Conservation (phyloP, 116 monocot species). For the Papilionanthe hybrid region DNA sequence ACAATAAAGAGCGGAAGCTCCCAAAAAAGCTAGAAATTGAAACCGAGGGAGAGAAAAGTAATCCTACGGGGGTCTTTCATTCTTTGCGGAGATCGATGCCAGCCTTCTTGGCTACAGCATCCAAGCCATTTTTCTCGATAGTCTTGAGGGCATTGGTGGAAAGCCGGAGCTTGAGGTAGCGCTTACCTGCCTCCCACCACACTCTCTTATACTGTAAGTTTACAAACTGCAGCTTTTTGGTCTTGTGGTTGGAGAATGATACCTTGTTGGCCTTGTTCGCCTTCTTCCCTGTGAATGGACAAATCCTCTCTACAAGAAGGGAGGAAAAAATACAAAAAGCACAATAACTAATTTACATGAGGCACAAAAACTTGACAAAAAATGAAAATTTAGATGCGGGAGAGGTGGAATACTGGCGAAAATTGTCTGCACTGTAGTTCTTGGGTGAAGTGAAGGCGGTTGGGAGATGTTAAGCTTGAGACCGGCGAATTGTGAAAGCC, state of each 20-base stretch:
- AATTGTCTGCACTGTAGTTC: slow-evolving; percentile 9
- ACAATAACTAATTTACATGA: no score
- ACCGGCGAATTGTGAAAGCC: slow-evolving; percentile 19
- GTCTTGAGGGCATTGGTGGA: slow-evolving; percentile 91
- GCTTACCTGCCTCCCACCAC: slow-evolving; percentile 98
- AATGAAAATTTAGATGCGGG: neutral
- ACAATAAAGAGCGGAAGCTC: neutral
- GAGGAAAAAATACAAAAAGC: neutral
- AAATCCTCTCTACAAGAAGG: slow-evolving; percentile 51
- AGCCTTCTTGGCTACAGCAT: slow-evolving; percentile 90
- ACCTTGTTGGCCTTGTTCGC: slow-evolving; percentile 89
- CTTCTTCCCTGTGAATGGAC: slow-evolving; percentile 94
- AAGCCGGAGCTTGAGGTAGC: slow-evolving; percentile 78
- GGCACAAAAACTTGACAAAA: neutral
- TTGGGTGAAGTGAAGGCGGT: slow-evolving; percentile 2
- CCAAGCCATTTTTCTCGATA: slow-evolving; percentile 95
- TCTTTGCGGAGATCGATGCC: slow-evolving; percentile 82
- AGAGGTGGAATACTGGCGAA: slow-evolving; percentile 24
- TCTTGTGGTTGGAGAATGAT: slow-evolving; percentile 93
- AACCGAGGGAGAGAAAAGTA: neutral
- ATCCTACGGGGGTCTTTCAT: slow-evolving; percentile 18
- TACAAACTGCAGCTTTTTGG: slow-evolving; percentile 82
- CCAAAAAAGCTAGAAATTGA: neutral
- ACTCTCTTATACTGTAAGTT: slow-evolving; percentile 94
- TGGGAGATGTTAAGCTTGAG: slow-evolving; percentile 16